Evolutionary conservation across 495 filamentous ascomycete species (phyloP).

Genomic region (Neurospora sp.): DNA sequence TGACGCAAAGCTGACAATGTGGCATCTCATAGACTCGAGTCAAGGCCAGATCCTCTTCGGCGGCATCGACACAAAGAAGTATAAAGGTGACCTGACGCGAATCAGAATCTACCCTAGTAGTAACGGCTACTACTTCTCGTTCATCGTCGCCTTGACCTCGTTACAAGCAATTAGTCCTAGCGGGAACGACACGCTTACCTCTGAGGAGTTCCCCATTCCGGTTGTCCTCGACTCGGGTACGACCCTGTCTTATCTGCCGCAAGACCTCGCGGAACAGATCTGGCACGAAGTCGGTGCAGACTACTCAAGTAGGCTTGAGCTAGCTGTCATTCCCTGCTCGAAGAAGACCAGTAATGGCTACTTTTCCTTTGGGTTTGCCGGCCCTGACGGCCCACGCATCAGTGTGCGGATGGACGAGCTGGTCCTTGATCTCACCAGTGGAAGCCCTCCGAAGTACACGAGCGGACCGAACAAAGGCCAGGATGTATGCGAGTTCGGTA

Average conservation of each 20-base stretch:
- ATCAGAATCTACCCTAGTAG: slow-evolving; percentile 46
- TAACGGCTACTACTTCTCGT: slow-evolving; percentile 43
- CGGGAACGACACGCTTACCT: slow-evolving; percentile 40
- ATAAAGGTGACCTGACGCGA: slow-evolving; percentile 58
- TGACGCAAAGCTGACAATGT: neutral
- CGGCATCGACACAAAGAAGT: slow-evolving; percentile 84
- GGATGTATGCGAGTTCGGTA: slow-evolving; percentile 61
- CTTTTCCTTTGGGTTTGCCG: slow-evolving; percentile 66
- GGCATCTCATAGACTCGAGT: slow-evolving; percentile 20
- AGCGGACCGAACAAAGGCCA: slow-evolving; percentile 42
- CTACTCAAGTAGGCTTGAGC: slow-evolving; percentile 33
- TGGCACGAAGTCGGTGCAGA: slow-evolving; percentile 60
- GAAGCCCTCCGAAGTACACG: slow-evolving; percentile 34
- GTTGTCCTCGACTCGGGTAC: slow-evolving; percentile 86
- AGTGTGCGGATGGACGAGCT: slow-evolving; percentile 68
- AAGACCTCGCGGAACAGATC: slow-evolving; percentile 52
- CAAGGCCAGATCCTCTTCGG: slow-evolving; percentile 60
- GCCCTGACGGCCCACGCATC: slow-evolving; percentile 51
- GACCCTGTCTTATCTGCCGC: slow-evolving; percentile 75
- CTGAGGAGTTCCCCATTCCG: slow-evolving; percentile 44
- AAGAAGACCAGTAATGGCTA: slow-evolving; percentile 49
- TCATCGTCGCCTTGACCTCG: slow-evolving; percentile 65
- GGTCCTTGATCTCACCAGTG: slow-evolving; percentile 49
- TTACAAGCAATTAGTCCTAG: slow-evolving; percentile 33
- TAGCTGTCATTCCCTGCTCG: slow-evolving; percentile 61